A percentile compares a stretch with the other conserved stretches of the same genome.
Conservation (phyloP, 2,329 filamentous ascomycete genomes). For the Colletotrichum agaves region DNA sequence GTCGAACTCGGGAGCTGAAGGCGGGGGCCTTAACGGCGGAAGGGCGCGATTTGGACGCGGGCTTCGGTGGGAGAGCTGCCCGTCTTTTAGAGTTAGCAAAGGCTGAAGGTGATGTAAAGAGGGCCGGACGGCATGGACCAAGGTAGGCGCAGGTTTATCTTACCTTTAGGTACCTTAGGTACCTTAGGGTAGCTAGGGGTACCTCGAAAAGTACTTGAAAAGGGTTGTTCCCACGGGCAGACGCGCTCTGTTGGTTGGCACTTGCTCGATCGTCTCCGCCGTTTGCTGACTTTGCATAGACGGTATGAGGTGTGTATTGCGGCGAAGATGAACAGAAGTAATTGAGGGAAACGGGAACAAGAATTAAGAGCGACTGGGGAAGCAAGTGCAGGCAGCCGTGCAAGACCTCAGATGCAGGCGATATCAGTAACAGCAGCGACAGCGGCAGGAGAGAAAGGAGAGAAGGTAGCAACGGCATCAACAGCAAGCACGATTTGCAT, state of each 20-base stretch:
- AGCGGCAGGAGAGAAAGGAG: background rate
- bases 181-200: background rate
- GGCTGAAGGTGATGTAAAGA: background rate
- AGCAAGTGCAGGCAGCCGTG: background rate
- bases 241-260: background rate
- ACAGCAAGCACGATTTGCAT: conserved; percentile 25
- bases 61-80: conserved; percentile 30
- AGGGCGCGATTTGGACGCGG: background rate
- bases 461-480: background rate
- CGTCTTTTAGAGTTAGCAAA: conserved; percentile 18
- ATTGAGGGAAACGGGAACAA: background rate
- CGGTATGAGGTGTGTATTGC: background rate
- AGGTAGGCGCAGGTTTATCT: background rate
- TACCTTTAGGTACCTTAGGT: too few species aligned
- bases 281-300: background rate
- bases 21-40: background rate
- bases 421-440: background rate
- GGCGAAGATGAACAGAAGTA: background rate
- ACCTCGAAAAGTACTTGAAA: background rate
- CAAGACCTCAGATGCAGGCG: background rate
- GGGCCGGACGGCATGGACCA: background rate
- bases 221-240: background rate
- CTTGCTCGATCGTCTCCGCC: background rate
- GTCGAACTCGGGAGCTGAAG: background rate
- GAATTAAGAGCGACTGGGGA: background rate